phyloP scores from a whole-genome alignment of 179 eudicot species.

The Patellifolia procumbens region DNA sequence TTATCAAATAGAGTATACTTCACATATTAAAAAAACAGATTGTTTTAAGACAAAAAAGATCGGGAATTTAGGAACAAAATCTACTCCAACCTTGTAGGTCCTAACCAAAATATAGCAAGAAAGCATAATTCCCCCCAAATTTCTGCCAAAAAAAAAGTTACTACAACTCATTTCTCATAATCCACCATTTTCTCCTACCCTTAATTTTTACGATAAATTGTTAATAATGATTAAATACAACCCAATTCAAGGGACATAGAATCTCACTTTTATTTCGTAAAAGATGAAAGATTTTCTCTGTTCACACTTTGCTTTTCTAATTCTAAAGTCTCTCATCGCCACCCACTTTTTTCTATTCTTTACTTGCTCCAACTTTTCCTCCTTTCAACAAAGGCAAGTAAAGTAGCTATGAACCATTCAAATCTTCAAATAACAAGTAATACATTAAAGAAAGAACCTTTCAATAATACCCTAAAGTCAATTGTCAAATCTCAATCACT shows the following conservation, averaged over 20 bases:
- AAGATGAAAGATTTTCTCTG: background rate
- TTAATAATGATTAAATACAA: no score
- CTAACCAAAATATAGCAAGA: background rate
- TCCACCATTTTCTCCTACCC: no score
- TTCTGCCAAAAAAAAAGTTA: background rate
- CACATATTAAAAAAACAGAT: background rate
- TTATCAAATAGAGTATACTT: background rate
- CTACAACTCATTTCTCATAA: background rate
- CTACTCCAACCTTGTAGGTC: no score
- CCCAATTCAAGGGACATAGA: background rate
- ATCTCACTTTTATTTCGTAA: background rate
- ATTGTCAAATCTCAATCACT: constrained; percentile 6
- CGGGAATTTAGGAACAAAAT: background rate
- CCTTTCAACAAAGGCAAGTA: constrained; percentile 11
- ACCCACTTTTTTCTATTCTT: background rate
- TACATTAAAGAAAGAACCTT: constrained; percentile 4
- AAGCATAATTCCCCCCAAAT: background rate
- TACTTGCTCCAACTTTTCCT: constrained; percentile 6
- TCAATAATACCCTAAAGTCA: constrained; percentile 10
- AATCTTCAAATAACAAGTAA: background rate
- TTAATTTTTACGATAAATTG: no score
- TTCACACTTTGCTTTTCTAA: background rate
- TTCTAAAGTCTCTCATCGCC: no score
- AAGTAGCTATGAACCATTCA: constrained; percentile 9
- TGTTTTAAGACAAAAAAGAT: constrained; percentile 2